A percentile compares a stretch with the other conserved stretches of the same genome.
Conservation (phyloP, 305 asterid genomes). For the Solanum aculeatissimum region DNA sequence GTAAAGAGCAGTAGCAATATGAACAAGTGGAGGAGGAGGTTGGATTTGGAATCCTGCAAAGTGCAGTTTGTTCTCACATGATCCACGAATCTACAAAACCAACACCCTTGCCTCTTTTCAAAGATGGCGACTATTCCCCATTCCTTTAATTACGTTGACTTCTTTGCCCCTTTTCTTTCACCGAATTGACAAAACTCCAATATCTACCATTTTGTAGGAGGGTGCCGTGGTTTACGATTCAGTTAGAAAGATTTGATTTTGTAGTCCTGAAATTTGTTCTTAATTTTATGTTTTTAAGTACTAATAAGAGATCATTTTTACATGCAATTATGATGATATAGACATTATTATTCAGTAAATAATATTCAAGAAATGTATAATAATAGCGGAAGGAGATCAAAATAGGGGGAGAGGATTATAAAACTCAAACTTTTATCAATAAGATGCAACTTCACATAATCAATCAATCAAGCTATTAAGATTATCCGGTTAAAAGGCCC, state of each 20-base stretch:
- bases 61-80: neutral
- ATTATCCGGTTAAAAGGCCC: neutral
- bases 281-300: too few species aligned
- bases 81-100: neutral
- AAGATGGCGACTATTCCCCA: neutral
- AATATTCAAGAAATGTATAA: too few species aligned
- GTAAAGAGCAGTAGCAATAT: neutral
- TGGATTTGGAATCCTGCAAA: neutral
- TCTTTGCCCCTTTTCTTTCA: neutral
- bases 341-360: neutral
- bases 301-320: too few species aligned
- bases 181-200: neutral
- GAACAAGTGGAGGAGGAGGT: neutral
- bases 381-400: too few species aligned
- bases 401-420: neutral
- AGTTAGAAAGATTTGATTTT: neutral
- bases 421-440: neutral
- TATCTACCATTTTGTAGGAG: neutral
- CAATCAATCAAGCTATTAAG: neutral
- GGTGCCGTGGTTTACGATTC: neutral
- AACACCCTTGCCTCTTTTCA: neutral
- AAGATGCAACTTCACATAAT: neutral
- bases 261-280: neutral
- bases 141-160: neutral
- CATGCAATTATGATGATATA: neutral